Percentiles rank a stretch among this genome's conserved stretches.
phyloP scores from a whole-genome alignment of 129 eudicot species.

The Pseudognaphalium luteoalbum region DNA sequence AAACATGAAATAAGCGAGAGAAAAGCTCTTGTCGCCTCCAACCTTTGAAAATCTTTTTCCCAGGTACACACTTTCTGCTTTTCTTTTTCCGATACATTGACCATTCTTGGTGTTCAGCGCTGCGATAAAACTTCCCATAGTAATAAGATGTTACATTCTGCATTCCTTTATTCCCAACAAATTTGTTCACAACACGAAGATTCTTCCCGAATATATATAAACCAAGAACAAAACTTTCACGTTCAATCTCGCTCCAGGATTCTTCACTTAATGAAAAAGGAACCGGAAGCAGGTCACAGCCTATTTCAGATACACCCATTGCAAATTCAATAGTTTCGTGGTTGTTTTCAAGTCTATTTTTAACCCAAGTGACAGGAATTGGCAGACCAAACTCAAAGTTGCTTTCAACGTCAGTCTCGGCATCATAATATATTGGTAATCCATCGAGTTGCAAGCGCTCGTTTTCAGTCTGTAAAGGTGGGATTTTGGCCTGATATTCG shows the following conservation, averaged over 20 bases:
- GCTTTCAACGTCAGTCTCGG: constrained; percentile 9
- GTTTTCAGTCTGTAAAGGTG: constrained; percentile 31
- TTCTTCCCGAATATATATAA: constrained; percentile 63
- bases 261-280: constrained; percentile 39
- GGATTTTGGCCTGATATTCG: constrained; percentile 52
- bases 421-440: constrained; percentile 21
- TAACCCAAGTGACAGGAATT: constrained; percentile 48
- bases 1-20: constrained; percentile 42
- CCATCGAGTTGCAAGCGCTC: constrained; percentile 29
- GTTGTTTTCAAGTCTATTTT: constrained; percentile 11
- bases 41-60: constrained; percentile 53
- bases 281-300: constrained; percentile 25
- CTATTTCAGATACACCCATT: not conserved
- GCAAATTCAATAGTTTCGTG: constrained; percentile 12
- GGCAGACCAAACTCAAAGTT: constrained; percentile 35
- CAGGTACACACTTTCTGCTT: constrained; percentile 37
- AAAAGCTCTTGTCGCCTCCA: constrained; percentile 58
- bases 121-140: constrained; percentile 50
- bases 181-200: constrained; percentile 43
- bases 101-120: constrained; percentile 46
- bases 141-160: constrained; percentile 39
- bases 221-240: constrained; percentile 53
- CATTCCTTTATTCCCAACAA: constrained; percentile 48
- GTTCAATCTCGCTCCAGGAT: constrained; percentile 52
- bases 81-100: constrained; percentile 42